Conservation (phyloP, 768 basidiomycete genomes). For the Collybia mongolica region DNA sequence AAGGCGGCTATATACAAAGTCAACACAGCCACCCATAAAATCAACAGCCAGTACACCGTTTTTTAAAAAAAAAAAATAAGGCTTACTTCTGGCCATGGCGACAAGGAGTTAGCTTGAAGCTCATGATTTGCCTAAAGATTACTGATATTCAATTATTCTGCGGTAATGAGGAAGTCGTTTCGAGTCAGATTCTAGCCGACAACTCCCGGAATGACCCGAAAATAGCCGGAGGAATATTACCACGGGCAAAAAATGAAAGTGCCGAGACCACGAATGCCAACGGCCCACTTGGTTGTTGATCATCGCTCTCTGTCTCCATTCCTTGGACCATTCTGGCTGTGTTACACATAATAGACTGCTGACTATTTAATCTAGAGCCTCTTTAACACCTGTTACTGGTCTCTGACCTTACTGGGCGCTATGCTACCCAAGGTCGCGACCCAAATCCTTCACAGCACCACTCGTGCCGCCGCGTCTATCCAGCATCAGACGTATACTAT, state of each 20-base stretch:
- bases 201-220: background rate
- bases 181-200: background rate
- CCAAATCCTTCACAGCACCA: constrained; percentile 72
- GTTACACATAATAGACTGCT: background rate
- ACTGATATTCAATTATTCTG: no score
- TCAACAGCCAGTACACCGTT: no score
- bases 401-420: constrained; percentile 6
- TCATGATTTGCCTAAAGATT: no score
- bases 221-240: background rate
- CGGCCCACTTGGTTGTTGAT: background rate
- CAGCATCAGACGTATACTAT: constrained; percentile 72
- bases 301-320: background rate
- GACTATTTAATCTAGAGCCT: background rate
- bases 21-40: no score
- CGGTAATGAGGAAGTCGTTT: no score
- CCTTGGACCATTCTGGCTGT: background rate
- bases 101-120: no score
- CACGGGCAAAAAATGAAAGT: constrained; percentile 3
- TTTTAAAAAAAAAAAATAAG: no score
- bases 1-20: no score
- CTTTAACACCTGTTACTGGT: background rate
- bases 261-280: constrained; percentile 10
- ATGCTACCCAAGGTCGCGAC: constrained; percentile 87
- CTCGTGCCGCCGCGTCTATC: constrained; percentile 73
- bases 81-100: no score